Evolutionary conservation across 768 basidiomycete genomes (phyloP).

Genomic region (Chalciporus piperatus): DNA sequence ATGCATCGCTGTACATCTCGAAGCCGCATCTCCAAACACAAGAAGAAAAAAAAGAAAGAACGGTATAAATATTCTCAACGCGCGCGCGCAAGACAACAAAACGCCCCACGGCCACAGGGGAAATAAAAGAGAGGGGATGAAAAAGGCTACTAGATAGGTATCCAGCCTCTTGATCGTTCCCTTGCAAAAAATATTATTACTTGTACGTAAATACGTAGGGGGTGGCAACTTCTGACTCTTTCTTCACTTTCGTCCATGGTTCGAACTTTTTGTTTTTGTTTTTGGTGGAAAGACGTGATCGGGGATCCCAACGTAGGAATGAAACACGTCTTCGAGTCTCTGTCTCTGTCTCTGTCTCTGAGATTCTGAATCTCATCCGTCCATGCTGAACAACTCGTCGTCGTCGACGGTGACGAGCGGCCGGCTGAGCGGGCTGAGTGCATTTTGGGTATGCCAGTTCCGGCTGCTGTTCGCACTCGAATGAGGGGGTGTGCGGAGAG

Average conservation of each 20-base stretch:
- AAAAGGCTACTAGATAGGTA: constrained; percentile 31
- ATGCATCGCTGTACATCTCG: constrained; percentile 18
- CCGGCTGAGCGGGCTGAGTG: constrained; percentile 59
- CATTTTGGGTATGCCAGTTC: constrained; percentile 36
- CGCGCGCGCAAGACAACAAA: constrained; percentile 7
- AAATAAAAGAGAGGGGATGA: constrained; percentile 6
- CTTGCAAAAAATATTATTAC: constrained; percentile 26
- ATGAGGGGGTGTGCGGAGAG: constrained; percentile 29
- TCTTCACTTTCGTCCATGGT: constrained; percentile 11
- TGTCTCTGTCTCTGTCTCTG: too few relatives aligned
- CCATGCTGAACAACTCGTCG: constrained; percentile 74
- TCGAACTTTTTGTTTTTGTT: constrained; percentile 6
- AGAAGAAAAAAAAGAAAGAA: constrained; percentile 4
- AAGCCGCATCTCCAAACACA: constrained; percentile 11
- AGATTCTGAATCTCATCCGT: too few relatives aligned
- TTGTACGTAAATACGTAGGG: constrained; percentile 28
- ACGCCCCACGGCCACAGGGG: background rate
- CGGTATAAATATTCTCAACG: constrained; percentile 28
- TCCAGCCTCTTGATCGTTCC: constrained; percentile 27
- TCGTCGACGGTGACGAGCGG: constrained; percentile 58
- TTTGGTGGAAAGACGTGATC: background rate
- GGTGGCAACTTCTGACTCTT: too few relatives aligned
- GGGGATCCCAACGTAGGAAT: background rate
- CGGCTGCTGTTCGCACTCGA: constrained; percentile 20
- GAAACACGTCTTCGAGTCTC: too few relatives aligned